Evolutionary conservation across 202 grass and related monocot species (phyloP).

Genomic region (Schoenoplectus triqueter): DNA sequence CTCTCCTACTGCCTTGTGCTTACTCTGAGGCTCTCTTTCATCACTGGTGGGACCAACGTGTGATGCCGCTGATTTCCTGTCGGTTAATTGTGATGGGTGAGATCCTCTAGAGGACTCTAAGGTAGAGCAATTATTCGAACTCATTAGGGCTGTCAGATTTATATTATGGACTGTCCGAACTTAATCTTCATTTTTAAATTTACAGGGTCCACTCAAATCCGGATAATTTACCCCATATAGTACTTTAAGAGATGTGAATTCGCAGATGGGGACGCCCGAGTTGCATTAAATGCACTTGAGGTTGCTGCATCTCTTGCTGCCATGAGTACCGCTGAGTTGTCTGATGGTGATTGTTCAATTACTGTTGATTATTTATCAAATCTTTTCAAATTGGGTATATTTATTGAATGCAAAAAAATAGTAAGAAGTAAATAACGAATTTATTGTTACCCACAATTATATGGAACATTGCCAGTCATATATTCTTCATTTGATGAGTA

Average conservation of each 20-base stretch:
- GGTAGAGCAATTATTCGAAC: too few relatives aligned
- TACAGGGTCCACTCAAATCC: too few relatives aligned
- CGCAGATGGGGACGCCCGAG: slow-evolving; percentile 42
- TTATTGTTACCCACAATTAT: not conserved
- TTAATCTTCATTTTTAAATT: too few relatives aligned
- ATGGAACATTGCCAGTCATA: not conserved
- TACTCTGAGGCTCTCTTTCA: slow-evolving; percentile 44
- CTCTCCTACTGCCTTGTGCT: slow-evolving; percentile 53
- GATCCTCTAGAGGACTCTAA: too few relatives aligned
- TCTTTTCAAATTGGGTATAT: not conserved
- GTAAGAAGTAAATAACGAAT: not conserved
- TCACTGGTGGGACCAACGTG: slow-evolving; percentile 27
- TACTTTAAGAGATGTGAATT: too few relatives aligned
- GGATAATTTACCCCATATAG: too few relatives aligned
- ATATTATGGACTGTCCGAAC: too few relatives aligned
- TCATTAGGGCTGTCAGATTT: too few relatives aligned
- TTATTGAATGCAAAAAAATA: not conserved
- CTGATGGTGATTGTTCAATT: slow-evolving; percentile 23
- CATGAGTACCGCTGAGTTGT: slow-evolving; percentile 10
- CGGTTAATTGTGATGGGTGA: slow-evolving; percentile 40
- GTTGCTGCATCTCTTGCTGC: slow-evolving; percentile 36
- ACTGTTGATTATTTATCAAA: not conserved
- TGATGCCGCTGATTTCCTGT: slow-evolving; percentile 50
- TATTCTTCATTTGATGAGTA: not conserved
- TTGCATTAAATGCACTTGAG: slow-evolving; percentile 52